A percentile compares a stretch with the other conserved stretches of the same genome.
Evolutionary conservation across 2,329 filamentous ascomycete genomes (phyloP).

Genomic region (Orbilia oligospora): DNA sequence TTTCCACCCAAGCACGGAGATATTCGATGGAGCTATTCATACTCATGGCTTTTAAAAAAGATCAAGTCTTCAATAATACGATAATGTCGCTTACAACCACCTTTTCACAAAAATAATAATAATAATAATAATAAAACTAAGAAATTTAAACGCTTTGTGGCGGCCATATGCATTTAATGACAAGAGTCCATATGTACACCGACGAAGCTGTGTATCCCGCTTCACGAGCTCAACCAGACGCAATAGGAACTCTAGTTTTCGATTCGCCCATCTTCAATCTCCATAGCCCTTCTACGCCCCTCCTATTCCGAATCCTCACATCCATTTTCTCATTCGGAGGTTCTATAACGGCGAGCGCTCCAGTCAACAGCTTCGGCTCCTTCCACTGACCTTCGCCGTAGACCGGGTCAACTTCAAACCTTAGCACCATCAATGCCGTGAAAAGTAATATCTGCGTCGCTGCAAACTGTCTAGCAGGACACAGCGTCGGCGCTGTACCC

Average conservation of each 20-base stretch:
- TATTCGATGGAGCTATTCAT: background rate
- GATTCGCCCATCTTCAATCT: constrained; percentile 34
- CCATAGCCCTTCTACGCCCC: constrained; percentile 22
- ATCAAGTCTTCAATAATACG: background rate
- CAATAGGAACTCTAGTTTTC: constrained; percentile 13
- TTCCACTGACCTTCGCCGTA: constrained; percentile 23
- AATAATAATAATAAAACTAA: too few species aligned
- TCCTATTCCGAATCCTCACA: constrained; percentile 18
- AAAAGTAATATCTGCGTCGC: constrained; percentile 64
- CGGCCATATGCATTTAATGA: constrained; percentile 13
- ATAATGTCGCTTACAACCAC: background rate
- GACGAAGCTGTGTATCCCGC: background rate
- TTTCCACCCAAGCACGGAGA: constrained; percentile 15
- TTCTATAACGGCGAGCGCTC: constrained; percentile 22
- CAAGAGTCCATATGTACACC: constrained; percentile 2
- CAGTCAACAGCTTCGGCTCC: constrained; percentile 10
- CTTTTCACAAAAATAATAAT: background rate
- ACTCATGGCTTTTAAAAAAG: background rate
- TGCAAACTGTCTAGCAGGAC: constrained; percentile 65
- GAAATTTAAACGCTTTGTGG: constrained; percentile 23
- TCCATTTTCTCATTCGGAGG: constrained; percentile 11
- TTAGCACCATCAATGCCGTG: constrained; percentile 63
- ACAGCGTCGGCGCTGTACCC: constrained; percentile 63
- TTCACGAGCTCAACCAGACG: constrained; percentile 18
- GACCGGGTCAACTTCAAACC: constrained; percentile 61